Evolutionary conservation across 78 protist genomes (phyloP), one percentile per base, ranked within the genome.

Genomic region (Dictyostelium firmibasis): DNA sequence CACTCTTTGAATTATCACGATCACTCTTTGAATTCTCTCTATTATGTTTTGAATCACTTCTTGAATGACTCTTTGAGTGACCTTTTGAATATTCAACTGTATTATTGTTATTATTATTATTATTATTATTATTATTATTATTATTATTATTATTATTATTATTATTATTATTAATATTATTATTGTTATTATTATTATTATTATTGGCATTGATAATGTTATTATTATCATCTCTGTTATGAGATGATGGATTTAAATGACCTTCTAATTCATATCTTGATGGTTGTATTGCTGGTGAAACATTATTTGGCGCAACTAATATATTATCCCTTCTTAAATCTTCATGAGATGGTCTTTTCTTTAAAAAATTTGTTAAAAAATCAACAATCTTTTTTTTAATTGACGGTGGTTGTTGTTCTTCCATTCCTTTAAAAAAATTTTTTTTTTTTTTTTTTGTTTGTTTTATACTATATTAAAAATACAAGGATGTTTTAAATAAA

Each of bases 371-470:
- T 43, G 53, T 70, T 16, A 89, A 31, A 67, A 89, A 81, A 35
- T 89, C 94, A 20, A 81, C 94, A 23, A 89, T 41, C 29, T 77
- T 89, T 81, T 89, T 78, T 72, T 89, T 89, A n/a, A 89, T 77
- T 35, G 83, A 77, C 11, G 83, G 60, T 18, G 33, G n/a, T 77
- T 77, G 62, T 76, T 35, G 83, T 41, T 77, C 38, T 77, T 77
- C 64, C 81, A 74, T 74, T 57, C 1, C 20, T 74, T 29, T 69
- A 27, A 38, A 38, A 38, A 38, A 38, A 38, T 38, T n/a, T n/a
- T 50, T 50, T 16, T 50, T 50, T 20, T 64, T 64, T 20, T 20
- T 64, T 20, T 64, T 64, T 11, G 9, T 11, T 29, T 29, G n/a
- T 69, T 29, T 70, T 25, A 16, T 70, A n/a, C 29, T 29, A 70